Evolutionary conservation across 495 filamentous ascomycete genomes (phyloP), one percentile per base, ranked within the genome.

Genomic region (Neurospora sp.): DNA sequence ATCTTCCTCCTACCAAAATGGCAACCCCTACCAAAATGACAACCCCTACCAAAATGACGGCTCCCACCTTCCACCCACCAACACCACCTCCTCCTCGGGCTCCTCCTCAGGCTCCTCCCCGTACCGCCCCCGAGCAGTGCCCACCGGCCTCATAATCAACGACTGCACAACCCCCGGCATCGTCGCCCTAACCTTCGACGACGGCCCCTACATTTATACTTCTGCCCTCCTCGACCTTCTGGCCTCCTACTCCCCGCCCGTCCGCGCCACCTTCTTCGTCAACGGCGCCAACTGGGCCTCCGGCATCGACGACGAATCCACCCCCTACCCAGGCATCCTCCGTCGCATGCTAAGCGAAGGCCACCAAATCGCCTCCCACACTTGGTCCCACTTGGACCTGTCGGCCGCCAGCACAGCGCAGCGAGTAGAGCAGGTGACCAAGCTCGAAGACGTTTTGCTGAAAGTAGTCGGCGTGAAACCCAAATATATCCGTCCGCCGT

Each of bases 241-340:
- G 4, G 77, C 37, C 77, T 66, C 75, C 66, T 59, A 31, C 44
- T 76, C 80, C 38, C 89, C 90, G 78, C 78, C 83, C 20, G 87
- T 86, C 18, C 89, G 87, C 70, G 91, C 88, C 3, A 93, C 91
- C 14, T 93, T 93, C 79, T 93, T 93, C 79, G 80, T 93, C 76
- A 92, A 89, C 44, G 91, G 90, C 10, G 86, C 88, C 82, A 92
- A 92, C 79, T 87, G 86, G 72, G 85, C 84, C 69, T 89, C 88
- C 69, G 86, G 85, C 4, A 89, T 91, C 59, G 76, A 75, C 44
- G 76, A 81, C 35, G 78, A 78, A 5, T 79, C 85, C 8, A 84
- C 85, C 0, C 75, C 76, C 0, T 82, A 76, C 75, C 75, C 77
- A 12, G 54, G 27, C 4, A 73, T 75, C 2, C 73, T 83, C n/a